Conservation (phyloP, 2,329 filamentous ascomycete genomes). For the Escovopsis weberi region DNA sequence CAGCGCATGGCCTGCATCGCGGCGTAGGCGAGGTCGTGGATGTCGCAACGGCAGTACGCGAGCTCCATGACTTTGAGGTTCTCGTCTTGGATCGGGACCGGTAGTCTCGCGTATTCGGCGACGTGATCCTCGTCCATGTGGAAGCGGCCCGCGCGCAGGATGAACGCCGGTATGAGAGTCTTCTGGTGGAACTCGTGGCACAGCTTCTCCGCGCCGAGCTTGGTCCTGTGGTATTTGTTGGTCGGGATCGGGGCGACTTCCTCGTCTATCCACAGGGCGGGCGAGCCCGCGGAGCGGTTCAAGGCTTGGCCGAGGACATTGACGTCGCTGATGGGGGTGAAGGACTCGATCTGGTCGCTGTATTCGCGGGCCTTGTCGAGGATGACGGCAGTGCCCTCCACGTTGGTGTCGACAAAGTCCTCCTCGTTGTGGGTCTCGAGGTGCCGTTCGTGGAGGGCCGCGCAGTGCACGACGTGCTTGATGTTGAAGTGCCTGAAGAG, state of each 20-base stretch:
- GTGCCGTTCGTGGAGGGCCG: slow-evolving; percentile 34
- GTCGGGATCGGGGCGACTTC: slow-evolving; percentile 25
- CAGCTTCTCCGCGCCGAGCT: slow-evolving; percentile 32
- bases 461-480: slow-evolving; percentile 28
- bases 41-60: slow-evolving; percentile 28
- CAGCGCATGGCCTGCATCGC: slow-evolving; percentile 23
- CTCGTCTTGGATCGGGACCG: slow-evolving; percentile 21
- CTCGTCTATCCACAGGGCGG: slow-evolving; percentile 31
- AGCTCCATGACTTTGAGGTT: slow-evolving; percentile 35
- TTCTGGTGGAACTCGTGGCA: slow-evolving; percentile 27
- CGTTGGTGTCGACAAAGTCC: slow-evolving; percentile 30
- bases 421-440: slow-evolving; percentile 28
- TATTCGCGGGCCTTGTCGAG: slow-evolving; percentile 23
- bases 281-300: slow-evolving; percentile 18
- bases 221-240: slow-evolving; percentile 35
- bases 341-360: slow-evolving; percentile 18
- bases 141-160: slow-evolving; percentile 33
- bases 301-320: slow-evolving; percentile 29
- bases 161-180: slow-evolving; percentile 23
- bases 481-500: slow-evolving; percentile 20
- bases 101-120: slow-evolving; percentile 15
- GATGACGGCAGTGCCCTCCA: slow-evolving; percentile 27
- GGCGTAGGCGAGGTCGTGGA: slow-evolving; percentile 28
- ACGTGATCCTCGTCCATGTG: slow-evolving; percentile 34
- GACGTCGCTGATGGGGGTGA: slow-evolving; percentile 31